Conservation (phyloP, 192 early-diverging fungal species). For the Polychytrium aggregatum region DNA sequence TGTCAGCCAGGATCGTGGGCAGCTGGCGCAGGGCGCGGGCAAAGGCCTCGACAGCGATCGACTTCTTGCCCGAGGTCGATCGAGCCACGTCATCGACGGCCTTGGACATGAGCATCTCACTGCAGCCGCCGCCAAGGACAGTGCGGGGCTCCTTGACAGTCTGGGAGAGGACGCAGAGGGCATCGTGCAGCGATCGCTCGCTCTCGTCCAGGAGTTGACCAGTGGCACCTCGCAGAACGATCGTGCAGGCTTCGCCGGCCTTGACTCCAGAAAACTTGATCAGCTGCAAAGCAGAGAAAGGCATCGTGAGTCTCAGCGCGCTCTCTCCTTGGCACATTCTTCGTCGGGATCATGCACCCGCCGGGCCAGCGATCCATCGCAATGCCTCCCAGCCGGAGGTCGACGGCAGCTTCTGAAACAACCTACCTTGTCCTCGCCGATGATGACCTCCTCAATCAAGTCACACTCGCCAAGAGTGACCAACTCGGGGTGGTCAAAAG, state of each 20-base stretch:
- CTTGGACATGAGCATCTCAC: conserved; percentile 95
- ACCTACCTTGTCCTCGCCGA: conserved; percentile 98
- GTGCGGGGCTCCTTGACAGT: conserved; percentile 90
- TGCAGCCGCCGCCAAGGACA: conserved; percentile 90
- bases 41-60: conserved; percentile 91
- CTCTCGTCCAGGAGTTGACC: conserved; percentile 92
- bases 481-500: conserved; percentile 96
- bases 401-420: too few species aligned
- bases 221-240: conserved; percentile 92
- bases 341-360: too few species aligned
- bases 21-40: conserved; percentile 89
- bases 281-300: too few species aligned
- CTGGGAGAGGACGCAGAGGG: conserved; percentile 89
- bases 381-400: too few species aligned
- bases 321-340: too few species aligned
- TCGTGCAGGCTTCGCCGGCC: conserved; percentile 95
- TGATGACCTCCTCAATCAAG: conserved; percentile 95
- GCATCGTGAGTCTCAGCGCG: too few species aligned
- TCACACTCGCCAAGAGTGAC: conserved; percentile 92
- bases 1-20: conserved; percentile 94
- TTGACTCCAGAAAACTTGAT: conserved; percentile 95
- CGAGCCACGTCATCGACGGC: conserved; percentile 90
- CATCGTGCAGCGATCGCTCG: conserved; percentile 94
- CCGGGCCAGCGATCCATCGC: too few species aligned
- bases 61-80: conserved; percentile 86